Conservation (phyloP, 495 filamentous ascomycete genomes). For the Penicilliopsis zonata region DNA sequence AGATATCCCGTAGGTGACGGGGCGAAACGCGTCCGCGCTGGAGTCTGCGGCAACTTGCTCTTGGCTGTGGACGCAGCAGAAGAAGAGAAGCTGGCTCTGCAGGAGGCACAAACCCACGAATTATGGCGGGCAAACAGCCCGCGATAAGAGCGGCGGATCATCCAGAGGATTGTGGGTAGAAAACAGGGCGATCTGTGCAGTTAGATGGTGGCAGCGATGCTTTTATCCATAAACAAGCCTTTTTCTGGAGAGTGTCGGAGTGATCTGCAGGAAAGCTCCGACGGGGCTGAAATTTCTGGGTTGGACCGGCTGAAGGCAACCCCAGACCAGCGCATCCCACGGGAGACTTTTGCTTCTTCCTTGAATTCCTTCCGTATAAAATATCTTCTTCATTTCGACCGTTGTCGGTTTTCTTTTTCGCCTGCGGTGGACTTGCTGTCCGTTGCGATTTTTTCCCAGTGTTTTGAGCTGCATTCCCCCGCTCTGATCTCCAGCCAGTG, state of each 20-base stretch:
- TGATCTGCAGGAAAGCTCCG: constrained; percentile 1
- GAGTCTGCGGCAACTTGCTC: constrained; percentile 38
- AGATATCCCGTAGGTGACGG: constrained; percentile 91
- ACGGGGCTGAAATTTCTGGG: constrained; percentile 1
- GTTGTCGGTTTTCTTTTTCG: constrained; percentile 2
- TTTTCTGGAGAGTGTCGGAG: neutral
- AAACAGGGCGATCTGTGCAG: too few species aligned
- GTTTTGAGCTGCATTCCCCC: neutral
- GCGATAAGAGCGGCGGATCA: constrained; percentile 14
- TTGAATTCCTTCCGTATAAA: neutral
- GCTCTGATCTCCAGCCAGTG: neutral
- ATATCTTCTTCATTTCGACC: constrained; percentile 1
- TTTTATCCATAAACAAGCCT: too few species aligned
- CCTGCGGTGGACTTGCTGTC: neutral
- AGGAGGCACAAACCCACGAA: constrained; percentile 31
- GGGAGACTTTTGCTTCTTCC: neutral
- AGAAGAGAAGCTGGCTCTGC: constrained; percentile 20
- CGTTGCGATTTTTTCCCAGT: neutral
- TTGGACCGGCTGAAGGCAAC: neutral
- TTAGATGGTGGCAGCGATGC: too few species aligned
- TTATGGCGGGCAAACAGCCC: constrained; percentile 22
- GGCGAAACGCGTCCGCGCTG: constrained; percentile 86
- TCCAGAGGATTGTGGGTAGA: constrained; percentile 5
- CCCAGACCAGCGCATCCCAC: neutral
- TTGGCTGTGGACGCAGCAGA: constrained; percentile 19